Percentiles rank a stretch among this genome's conserved stretches.
phyloP scores from a whole-genome alignment of 306 rosid genomes.

The Calophaca sinica region DNA sequence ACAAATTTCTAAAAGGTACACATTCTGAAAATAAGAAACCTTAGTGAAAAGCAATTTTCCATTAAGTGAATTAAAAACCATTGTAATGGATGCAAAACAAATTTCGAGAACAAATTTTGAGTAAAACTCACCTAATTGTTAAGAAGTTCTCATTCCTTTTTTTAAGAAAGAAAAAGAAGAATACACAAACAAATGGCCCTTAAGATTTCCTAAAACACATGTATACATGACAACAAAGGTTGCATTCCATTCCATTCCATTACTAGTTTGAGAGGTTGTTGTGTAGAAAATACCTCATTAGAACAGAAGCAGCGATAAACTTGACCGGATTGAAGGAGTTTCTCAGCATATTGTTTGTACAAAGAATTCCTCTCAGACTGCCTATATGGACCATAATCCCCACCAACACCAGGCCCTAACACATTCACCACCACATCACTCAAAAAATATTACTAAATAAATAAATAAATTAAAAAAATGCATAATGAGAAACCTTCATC shows the following conservation, averaged over 20 bases:
- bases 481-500: constrained; percentile 71
- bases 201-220: not conserved
- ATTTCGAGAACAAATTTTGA: not conserved
- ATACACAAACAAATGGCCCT: constrained; percentile 4
- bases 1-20: constrained; percentile 2
- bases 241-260: not conserved
- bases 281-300: constrained; percentile 64
- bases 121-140: not conserved
- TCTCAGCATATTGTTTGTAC: constrained; percentile 82
- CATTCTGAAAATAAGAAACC: constrained; percentile 20
- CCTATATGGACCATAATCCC: constrained; percentile 93
- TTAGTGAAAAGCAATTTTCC: constrained; percentile 9
- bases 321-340: constrained; percentile 72
- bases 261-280: not conserved
- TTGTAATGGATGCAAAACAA: constrained; percentile 14
- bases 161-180: not conserved
- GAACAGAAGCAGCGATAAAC: constrained; percentile 96
- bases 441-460: constrained; percentile 16
- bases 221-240: constrained; percentile 7
- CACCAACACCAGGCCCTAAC: constrained; percentile 90
- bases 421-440: constrained; percentile 27
- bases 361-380: constrained; percentile 91
- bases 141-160: not conserved
- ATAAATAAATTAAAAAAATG: not conserved
- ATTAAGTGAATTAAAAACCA: constrained; percentile 29